Conservation (phyloP, 2,329 filamentous ascomycete genomes). For the Venturiaceae sp. region DNA sequence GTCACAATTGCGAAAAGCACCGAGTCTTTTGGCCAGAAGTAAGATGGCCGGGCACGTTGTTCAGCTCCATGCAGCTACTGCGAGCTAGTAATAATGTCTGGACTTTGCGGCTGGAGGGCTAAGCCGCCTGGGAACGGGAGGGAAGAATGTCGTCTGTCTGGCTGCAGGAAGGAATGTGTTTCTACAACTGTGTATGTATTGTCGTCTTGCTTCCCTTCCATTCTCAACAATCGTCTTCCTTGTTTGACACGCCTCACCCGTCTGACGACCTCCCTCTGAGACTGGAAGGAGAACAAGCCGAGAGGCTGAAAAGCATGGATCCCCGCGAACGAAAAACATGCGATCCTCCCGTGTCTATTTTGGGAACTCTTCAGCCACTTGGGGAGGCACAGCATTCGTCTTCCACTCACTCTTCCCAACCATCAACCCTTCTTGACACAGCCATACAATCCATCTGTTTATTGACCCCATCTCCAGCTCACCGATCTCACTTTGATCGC, state of each 20-base stretch:
- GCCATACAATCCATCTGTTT: no score
- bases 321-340: not conserved
- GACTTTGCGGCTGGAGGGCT: not conserved
- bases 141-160: not conserved
- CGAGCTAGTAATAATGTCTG: not conserved
- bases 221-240: not conserved
- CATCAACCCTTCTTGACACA: not conserved
- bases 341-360: not conserved
- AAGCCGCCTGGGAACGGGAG: not conserved
- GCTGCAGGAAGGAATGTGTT: not conserved
- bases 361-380: not conserved
- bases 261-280: no score
- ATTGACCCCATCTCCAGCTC: no score
- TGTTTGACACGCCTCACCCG: no score
- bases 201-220: not conserved
- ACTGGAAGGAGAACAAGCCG: no score
- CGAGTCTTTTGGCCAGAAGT: not conserved
- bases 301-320: not conserved
- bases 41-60: not conserved
- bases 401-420: not conserved
- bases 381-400: not conserved
- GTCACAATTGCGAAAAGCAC: no score
- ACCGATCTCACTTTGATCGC: no score
- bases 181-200: no score
- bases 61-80: not conserved